These are phyloP conservation scores for Curvularia lunata DNA, from an alignment of 2,329 filamentous ascomycete species.

Conservation along the genomic window DNA sequence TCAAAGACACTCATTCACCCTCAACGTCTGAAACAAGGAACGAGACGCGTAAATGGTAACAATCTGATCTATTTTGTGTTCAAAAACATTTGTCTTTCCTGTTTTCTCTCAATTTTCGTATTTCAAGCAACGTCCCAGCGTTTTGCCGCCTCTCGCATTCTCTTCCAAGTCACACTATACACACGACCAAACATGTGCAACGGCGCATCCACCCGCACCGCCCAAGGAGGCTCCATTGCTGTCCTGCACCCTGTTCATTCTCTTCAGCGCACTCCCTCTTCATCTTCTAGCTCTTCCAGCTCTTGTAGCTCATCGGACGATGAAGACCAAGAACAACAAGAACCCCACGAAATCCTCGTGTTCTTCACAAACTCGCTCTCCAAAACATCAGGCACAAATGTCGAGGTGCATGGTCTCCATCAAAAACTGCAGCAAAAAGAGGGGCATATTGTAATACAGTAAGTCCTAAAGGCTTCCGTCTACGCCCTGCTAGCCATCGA, in stretches of 20 bases:
- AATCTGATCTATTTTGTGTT: not conserved
- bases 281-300: not conserved
- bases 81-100: not conserved
- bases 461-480: not conserved
- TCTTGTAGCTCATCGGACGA: not conserved
- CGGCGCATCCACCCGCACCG: constrained; percentile 36
- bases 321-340: constrained; percentile 6
- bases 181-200: constrained; percentile 34
- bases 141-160: too few species aligned
- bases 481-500: not conserved
- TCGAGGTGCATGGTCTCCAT: constrained; percentile 36
- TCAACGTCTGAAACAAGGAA: constrained; percentile 17
- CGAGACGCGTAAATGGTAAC: not conserved
- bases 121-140: too few species aligned
- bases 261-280: not conserved
- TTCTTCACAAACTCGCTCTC: constrained; percentile 40
- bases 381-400: constrained; percentile 29
- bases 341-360: constrained; percentile 30
- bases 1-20: constrained; percentile 44
- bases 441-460: constrained; percentile 44
- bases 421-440: not conserved
- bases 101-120: too few species aligned
- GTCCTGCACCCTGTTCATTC: constrained; percentile 32
- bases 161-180: not conserved
- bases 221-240: constrained; percentile 48